Conservation (phyloP, 352 stramenopile genomes). For the Pythium aquatile region DNA sequence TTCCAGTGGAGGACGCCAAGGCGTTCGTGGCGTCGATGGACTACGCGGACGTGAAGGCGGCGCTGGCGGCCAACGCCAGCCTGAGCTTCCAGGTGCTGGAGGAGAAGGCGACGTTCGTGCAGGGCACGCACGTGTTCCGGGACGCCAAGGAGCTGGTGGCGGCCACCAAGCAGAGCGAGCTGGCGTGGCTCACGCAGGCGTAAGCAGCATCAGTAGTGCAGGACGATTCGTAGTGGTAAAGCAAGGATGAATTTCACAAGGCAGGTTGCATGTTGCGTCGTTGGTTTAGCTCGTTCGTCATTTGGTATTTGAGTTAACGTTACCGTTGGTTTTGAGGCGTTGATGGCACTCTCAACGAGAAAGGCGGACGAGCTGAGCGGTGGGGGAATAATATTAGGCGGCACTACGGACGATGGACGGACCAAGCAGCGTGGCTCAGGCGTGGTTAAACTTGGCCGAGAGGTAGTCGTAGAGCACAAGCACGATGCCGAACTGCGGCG, state of each 20-base stretch:
- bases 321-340: not conserved
- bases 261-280: not conserved
- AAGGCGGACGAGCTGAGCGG: not conserved
- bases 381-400: not conserved
- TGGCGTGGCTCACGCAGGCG: conserved; percentile 44
- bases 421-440: not conserved
- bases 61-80: conserved; percentile 31
- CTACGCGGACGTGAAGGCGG: conserved; percentile 74
- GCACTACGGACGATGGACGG: not conserved
- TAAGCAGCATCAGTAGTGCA: not conserved
- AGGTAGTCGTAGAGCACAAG: conserved; percentile 82
- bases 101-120: conserved; percentile 46
- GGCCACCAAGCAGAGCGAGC: conserved; percentile 33
- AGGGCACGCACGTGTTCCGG: conserved; percentile 70
- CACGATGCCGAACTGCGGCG: conserved; percentile 81
- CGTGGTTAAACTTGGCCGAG: conserved; percentile 50
- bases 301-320: not conserved
- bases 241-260: not conserved
- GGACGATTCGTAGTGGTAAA: not conserved
- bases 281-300: not conserved
- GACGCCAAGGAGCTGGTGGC: conserved; percentile 69
- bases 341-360: not conserved
- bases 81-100: conserved; percentile 46
- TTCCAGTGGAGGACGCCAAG: conserved; percentile 50
- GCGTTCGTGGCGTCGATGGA: conserved; percentile 77